These are phyloP conservation scores for Penicillium brasilianum DNA, from an alignment of 2,329 filamentous ascomycete genomes.

Conservation along the genomic window DNA sequence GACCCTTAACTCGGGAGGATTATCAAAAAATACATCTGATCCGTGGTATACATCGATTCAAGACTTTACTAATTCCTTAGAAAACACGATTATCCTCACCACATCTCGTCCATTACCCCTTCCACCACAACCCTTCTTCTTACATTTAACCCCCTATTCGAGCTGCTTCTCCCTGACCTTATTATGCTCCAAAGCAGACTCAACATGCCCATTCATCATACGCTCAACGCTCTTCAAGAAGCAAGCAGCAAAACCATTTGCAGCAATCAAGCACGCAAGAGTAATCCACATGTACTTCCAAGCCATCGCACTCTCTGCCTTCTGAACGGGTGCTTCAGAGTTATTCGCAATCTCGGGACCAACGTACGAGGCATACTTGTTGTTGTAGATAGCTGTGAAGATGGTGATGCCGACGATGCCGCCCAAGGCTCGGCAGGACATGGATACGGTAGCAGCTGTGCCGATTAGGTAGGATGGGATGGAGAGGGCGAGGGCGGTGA, in stretches of 20 bases:
- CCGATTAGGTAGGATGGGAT: neutral
- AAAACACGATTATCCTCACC: neutral
- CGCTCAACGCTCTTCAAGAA: neutral
- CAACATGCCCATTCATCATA: conserved; percentile 1
- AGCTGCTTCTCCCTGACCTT: neutral
- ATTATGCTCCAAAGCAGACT: neutral
- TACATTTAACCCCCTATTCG: neutral
- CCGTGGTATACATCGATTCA: no score
- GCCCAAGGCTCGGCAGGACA: neutral
- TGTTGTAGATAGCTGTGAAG: neutral
- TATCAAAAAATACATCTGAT: no score
- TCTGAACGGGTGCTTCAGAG: neutral
- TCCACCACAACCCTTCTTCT: neutral
- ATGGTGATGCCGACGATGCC: neutral
- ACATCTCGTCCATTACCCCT: neutral
- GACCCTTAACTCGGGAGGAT: no score
- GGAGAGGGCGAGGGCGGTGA: conserved; percentile 6
- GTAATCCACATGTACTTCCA: conserved; percentile 3
- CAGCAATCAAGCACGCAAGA: neutral
- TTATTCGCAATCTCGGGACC: neutral
- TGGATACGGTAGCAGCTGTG: neutral
- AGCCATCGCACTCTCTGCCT: neutral
- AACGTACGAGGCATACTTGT: neutral
- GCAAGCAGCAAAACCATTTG: neutral
- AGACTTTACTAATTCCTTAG: no score